These are phyloP conservation scores for Pseudonitzschia multistriata DNA, from an alignment of 108 stramenopile genomes.

Conservation along the genomic window DNA sequence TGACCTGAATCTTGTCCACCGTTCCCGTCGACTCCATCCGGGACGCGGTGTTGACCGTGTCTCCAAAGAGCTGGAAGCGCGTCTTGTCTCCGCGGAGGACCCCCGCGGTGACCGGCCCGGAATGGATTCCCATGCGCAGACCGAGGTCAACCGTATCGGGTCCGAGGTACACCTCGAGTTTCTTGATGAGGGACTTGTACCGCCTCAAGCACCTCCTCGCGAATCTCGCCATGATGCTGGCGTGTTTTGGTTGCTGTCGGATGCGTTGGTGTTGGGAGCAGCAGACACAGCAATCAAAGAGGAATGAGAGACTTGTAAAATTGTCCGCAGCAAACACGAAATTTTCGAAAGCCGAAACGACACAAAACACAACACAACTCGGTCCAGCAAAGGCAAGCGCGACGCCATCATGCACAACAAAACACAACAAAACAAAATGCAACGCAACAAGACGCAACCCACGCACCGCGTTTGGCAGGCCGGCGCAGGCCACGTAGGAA, in stretches of 20 bases:
- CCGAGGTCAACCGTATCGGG: constrained; percentile 48
- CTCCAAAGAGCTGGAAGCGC: constrained; percentile 58
- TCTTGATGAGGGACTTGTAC: neutral
- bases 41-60: constrained; percentile 58
- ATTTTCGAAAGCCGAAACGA: neutral
- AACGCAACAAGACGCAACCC: neutral
- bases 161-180: constrained; percentile 26
- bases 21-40: constrained; percentile 58
- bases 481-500: constrained; percentile 6
- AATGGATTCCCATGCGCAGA: constrained; percentile 56
- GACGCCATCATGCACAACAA: no score
- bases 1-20: constrained; percentile 50
- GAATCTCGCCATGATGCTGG: constrained; percentile 22
- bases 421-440: neutral
- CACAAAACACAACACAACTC: neutral
- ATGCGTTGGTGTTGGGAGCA: neutral
- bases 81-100: constrained; percentile 56
- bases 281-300: neutral
- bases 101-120: constrained; percentile 58
- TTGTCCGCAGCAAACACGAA: neutral
- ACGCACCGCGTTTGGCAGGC: neutral
- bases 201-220: constrained; percentile 11
- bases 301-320: neutral
- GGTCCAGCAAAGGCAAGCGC: no score
- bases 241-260: constrained; percentile 20